Conservation (phyloP, 805 yeast genomes). For the Tetrapisispora pingtungensis region DNA sequence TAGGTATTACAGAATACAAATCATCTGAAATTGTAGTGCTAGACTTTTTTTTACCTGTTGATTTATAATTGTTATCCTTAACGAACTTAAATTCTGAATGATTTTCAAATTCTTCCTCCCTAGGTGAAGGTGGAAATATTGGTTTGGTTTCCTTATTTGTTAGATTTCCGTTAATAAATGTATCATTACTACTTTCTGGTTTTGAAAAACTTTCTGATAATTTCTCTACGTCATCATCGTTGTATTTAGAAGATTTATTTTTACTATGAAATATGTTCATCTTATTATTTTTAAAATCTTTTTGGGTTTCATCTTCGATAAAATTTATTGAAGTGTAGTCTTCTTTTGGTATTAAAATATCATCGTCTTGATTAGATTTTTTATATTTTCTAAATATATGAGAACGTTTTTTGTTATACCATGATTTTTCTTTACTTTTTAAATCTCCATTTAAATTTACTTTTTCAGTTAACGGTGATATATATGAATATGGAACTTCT, state of each 20-base stretch:
- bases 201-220: background rate
- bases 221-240: background rate
- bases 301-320: background rate
- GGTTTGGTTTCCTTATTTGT: conserved; percentile 8
- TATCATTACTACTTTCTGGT: conserved; percentile 12
- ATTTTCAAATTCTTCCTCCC: background rate
- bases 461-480: background rate
- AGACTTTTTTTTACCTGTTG: background rate
- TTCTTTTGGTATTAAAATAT: background rate
- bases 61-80: background rate
- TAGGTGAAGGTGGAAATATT: conserved; percentile 6
- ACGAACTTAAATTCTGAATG: background rate
- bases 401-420: background rate
- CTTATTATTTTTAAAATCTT: background rate
- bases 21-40: background rate
- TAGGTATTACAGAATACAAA: background rate
- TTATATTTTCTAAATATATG: background rate
- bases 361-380: background rate
- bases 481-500: background rate
- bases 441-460: background rate
- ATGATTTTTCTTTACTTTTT: background rate
- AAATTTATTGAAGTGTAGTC: background rate
- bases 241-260: background rate
- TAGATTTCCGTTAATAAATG: conserved; percentile 21
- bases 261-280: background rate